phyloP scores from a whole-genome alignment of 2,329 filamentous ascomycete species.

The Fusarium tupiense region DNA sequence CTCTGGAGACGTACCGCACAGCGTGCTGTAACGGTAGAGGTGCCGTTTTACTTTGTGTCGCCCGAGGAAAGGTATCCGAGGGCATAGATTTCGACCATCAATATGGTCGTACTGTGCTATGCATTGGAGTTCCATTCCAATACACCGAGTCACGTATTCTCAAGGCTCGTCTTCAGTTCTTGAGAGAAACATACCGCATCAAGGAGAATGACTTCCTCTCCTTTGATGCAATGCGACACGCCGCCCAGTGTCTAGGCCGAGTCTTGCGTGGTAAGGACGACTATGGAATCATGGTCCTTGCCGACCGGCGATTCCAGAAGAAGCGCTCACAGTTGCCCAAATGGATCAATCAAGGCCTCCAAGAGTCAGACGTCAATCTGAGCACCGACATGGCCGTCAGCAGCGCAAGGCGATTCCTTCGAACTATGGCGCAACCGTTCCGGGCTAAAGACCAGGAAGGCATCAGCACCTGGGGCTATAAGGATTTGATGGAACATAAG shows the following conservation, averaged over 20 bases:
- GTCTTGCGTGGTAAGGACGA: slow-evolving; percentile 97
- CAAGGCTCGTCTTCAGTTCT: slow-evolving; percentile 92
- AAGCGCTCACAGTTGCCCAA: slow-evolving; percentile 91
- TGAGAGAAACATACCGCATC: slow-evolving; percentile 97
- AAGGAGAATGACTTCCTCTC: slow-evolving; percentile 97
- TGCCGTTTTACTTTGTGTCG: slow-evolving; percentile 92
- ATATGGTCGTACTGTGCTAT: slow-evolving; percentile 93
- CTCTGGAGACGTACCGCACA: slow-evolving; percentile 94
- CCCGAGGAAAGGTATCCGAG: slow-evolving; percentile 95
- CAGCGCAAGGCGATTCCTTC: slow-evolving; percentile 86
- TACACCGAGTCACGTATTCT: slow-evolving; percentile 98
- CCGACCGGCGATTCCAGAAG: slow-evolving; percentile 92
- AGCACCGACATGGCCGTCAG: slow-evolving; percentile 96
- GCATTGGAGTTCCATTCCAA: slow-evolving; percentile 97
- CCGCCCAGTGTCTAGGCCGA: slow-evolving; percentile 93
- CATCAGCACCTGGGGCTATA: slow-evolving; percentile 88
- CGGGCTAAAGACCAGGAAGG: slow-evolving; percentile 85
- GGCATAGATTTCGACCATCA: slow-evolving; percentile 99
- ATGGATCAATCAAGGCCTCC: slow-evolving; percentile 92
- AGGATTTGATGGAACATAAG: slow-evolving; percentile 82
- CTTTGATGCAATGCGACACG: slow-evolving; percentile 99
- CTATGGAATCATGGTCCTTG: slow-evolving; percentile 99
- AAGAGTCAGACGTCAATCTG: slow-evolving; percentile 87
- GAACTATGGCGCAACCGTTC: slow-evolving; percentile 93
- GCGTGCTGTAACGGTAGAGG: slow-evolving; percentile 97